Evolutionary conservation across 805 yeast genomes (phyloP), one percentile per base, ranked within the genome.

Genomic region (Cyberlindnera subsufficiens): DNA sequence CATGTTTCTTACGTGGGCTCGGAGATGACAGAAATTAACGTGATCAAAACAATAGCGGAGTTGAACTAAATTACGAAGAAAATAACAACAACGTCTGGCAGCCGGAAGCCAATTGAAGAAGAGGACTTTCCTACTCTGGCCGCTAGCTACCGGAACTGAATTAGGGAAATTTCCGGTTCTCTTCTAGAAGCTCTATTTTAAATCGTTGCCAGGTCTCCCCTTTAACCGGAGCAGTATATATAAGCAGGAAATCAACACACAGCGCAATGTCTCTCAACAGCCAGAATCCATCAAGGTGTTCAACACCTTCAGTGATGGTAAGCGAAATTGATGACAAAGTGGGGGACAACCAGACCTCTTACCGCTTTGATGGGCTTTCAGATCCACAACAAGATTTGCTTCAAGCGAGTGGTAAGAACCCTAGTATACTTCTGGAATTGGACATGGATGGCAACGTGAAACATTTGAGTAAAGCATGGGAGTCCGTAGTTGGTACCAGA

Each of bases 401-500:
- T 13, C 61, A 75, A 25, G 89, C 89, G 0, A 78, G 85, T n/a
- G 72, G 82, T 2, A 71, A 74, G 46, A 82, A 80, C 48, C 85
- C 86, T 1, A 81, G 87, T 11, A 79, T 82, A n/a, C 82, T 91
- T 3, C 65, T 91, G 64, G 99, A 91, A 62, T 66, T 93, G 47
- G 90, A 83, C 55, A 64, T 88, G 57, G 82, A 82, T 54, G 88
- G 96, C 27, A 77, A 73, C 30, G 80, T 93, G n/a, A 74, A 75
- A 42, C 86, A 84, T 59, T 61, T 89, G 20, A 77, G 91, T 48
- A 76, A 75, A 49, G 77, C 82, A 50, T 91, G 97, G 96, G 83
- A 80, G 50, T 58, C 72, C 8, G 72, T 89, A 7, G 86, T 87
- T 9, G 95, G 95, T 1, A 82, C 88, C 0, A 68, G 68, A 13